Conservation (phyloP, 345 rosid species). For the Hirschfeldia incana region DNA sequence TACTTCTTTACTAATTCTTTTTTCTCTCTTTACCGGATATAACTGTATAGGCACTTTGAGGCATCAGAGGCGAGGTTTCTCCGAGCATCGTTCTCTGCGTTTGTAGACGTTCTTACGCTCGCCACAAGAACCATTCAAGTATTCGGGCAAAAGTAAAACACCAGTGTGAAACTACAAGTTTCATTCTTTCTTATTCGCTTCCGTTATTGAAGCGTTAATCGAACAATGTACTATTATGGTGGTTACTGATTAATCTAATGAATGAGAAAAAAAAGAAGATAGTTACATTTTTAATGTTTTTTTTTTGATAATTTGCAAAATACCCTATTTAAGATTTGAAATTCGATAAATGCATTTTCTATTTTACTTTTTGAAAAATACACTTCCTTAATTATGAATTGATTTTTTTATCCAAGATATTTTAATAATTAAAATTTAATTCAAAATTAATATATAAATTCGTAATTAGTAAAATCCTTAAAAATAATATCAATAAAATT, state of each 20-base stretch:
- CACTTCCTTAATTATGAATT: no score
- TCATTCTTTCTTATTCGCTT: constrained; percentile 4
- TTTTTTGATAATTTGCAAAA: no score
- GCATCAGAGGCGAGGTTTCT: constrained; percentile 93
- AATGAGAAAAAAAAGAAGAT: neutral
- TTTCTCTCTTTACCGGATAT: neutral
- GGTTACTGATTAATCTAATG: neutral
- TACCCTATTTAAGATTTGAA: no score
- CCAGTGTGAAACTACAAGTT: neutral
- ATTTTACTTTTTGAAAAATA: no score
- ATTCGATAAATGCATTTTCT: no score
- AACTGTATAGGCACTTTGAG: constrained; percentile 61
- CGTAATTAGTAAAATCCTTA: no score
- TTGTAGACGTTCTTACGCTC: constrained; percentile 69
- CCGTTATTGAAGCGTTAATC: neutral
- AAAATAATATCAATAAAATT: no score
- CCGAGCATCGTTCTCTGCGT: constrained; percentile 89
- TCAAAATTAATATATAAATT: no score
- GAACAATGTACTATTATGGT: constrained; percentile 16
- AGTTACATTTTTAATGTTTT: no score
- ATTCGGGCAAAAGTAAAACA: constrained; percentile 46
- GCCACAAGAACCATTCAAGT: constrained; percentile 83
- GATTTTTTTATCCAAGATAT: no score
- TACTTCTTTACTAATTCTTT: constrained; percentile 9
- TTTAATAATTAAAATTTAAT: no score